A percentile compares a stretch with the other conserved stretches of the same genome.
Evolutionary conservation across 768 basidiomycete species (phyloP).

Genomic region (Harrya chromipes): DNA sequence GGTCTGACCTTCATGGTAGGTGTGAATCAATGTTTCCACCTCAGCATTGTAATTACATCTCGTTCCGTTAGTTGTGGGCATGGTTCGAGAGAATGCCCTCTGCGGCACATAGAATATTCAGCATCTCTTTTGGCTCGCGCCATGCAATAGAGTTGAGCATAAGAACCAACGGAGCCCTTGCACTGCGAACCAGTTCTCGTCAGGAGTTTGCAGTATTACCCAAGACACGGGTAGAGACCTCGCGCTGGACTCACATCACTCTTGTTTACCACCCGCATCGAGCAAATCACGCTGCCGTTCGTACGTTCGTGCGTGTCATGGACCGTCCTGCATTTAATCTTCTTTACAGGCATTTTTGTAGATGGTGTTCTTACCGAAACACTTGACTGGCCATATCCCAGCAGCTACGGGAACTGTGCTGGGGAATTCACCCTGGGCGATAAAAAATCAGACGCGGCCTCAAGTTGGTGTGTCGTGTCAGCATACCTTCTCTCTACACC

Average conservation of each 20-base stretch:
- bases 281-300: slow-evolving; percentile 53
- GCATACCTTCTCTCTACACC: slow-evolving; percentile 59
- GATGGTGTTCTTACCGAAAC: slow-evolving; percentile 69
- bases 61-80: slow-evolving; percentile 41
- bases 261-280: slow-evolving; percentile 64
- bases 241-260: slow-evolving; percentile 70
- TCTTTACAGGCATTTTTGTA: slow-evolving; percentile 59
- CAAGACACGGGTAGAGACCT: slow-evolving; percentile 45
- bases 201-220: slow-evolving; percentile 42
- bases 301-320: slow-evolving; percentile 38
- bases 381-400: slow-evolving; percentile 63
- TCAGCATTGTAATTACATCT: background rate
- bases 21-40: background rate
- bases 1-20: slow-evolving; percentile 75
- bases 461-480: slow-evolving; percentile 65
- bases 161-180: slow-evolving; percentile 55
- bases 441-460: slow-evolving; percentile 34
- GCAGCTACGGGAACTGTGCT: slow-evolving; percentile 34
- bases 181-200: slow-evolving; percentile 41
- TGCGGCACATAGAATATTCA: slow-evolving; percentile 35
- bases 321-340: background rate
- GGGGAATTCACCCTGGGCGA: slow-evolving; percentile 59
- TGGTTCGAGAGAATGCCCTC: slow-evolving; percentile 45
- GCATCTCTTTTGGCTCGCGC: slow-evolving; percentile 30
- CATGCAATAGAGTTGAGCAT: slow-evolving; percentile 45